Evolutionary conservation across 2,329 filamentous ascomycete species (phyloP), one percentile per base, ranked within the genome.

Genomic region (Colletotrichum tofieldiae): DNA sequence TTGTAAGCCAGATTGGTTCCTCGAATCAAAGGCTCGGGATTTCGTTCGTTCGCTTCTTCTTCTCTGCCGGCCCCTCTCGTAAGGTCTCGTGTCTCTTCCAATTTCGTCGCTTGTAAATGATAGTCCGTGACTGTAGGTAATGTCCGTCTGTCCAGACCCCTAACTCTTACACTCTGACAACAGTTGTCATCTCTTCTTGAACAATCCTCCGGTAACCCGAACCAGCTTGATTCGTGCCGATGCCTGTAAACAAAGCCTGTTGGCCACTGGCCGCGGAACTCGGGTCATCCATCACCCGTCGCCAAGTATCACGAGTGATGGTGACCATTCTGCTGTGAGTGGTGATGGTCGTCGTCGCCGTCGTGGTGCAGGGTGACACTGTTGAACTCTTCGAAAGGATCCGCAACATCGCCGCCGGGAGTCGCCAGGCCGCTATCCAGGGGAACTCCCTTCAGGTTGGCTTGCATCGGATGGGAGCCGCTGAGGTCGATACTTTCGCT

Each of bases 301-400:
- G 9, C 5, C 23, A 35, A 16, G 23, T 35, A 39, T 64, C 43
- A 67, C 26, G 45, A 65, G 47, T 47, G 32, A 20, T 55, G 29
- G 56, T 74, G 73, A 35, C 77, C 78, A 14, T 77, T 78, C 62
- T 77, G 73, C 23, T 72, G 61, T 16, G 68, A 71, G 45, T 76
- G 75, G 47, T 76, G 75, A 58, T 77, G 75, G 70, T 91, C 86
- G 61, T 95, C 93, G 76, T 98, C 96, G 20, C 95, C 96, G 68
- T 98, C 96, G 80, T 99, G 96, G 82, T 98, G 96, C 73, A 99
- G 86, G 62, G 96, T 99, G 52, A 99, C 95, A 80, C 94, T 97
- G 86, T 98, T 99, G 84, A 99, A 99, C 82, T 98, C 96, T 82
- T 98, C 94, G 80, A 99, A 99, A 1, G 96, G 96, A 87, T 99